Evolutionary conservation across 2,329 filamentous ascomycete species (phyloP).

Genomic region (Ophiostoma montium): DNA sequence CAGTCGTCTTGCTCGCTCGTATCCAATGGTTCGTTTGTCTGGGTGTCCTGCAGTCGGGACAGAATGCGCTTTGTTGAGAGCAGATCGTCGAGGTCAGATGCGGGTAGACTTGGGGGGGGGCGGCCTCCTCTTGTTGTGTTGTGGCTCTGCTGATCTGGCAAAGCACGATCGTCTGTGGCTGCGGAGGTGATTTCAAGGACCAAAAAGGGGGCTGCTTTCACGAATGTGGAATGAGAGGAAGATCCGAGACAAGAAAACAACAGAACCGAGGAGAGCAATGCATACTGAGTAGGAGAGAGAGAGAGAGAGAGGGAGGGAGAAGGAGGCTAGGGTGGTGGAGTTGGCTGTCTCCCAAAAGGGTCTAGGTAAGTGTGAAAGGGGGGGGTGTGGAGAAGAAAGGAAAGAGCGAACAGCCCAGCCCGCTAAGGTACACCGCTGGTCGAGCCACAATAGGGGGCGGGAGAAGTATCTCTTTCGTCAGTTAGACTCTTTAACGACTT

Average conservation of each 20-base stretch:
- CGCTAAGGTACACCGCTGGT: slow-evolving; percentile 7
- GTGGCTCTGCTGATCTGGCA: background rate
- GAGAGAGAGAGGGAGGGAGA: background rate
- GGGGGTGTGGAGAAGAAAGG: slow-evolving; percentile 2
- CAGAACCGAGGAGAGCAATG: background rate
- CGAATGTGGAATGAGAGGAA: background rate
- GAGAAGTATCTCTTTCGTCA: background rate
- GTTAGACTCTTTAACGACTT: background rate
- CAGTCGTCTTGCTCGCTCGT: background rate
- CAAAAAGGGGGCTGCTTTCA: background rate
- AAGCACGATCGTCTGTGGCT: background rate
- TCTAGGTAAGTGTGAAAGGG: slow-evolving; percentile 3
- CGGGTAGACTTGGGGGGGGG: too few species aligned
- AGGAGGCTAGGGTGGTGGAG: slow-evolving; percentile 9
- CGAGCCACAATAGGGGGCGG: slow-evolving; percentile 10
- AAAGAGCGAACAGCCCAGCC: background rate
- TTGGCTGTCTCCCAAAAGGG: slow-evolving; percentile 2
- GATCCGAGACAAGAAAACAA: background rate
- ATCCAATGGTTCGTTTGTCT: background rate
- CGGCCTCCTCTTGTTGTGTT: background rate
- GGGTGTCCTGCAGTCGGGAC: background rate
- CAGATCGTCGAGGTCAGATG: background rate
- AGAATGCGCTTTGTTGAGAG: background rate
- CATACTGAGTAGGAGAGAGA: slow-evolving; percentile 1
- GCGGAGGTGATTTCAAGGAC: too few species aligned